Conservation (phyloP, 2,329 filamentous ascomycete genomes). For the Aspergillus hortae region DNA sequence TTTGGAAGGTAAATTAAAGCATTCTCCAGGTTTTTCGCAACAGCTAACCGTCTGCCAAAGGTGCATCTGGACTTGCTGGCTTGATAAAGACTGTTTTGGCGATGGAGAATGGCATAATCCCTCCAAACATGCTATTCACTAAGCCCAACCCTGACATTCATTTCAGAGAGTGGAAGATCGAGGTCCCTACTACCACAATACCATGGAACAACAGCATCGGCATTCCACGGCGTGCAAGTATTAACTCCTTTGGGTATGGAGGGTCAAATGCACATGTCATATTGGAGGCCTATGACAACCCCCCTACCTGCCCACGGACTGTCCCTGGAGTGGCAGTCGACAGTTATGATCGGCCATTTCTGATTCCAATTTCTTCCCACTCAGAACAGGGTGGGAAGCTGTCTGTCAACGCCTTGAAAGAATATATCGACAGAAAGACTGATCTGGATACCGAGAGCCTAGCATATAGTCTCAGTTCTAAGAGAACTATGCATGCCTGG, state of each 20-base stretch:
- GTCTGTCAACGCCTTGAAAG: neutral
- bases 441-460: neutral
- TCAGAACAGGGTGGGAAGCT: neutral
- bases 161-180: neutral
- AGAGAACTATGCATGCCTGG: neutral
- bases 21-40: too few species aligned
- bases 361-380: neutral
- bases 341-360: neutral
- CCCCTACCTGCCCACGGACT: neutral
- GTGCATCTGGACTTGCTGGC: slow-evolving; percentile 21
- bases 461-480: neutral
- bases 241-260: slow-evolving; percentile 22
- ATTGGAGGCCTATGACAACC: slow-evolving; percentile 9
- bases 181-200: neutral
- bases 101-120: slow-evolving; percentile 24
- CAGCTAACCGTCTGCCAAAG: slow-evolving; percentile 25
- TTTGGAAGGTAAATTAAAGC: slow-evolving; percentile 6
- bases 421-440: neutral
- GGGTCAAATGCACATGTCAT: slow-evolving; percentile 15
- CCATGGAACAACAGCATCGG: neutral
- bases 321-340: neutral
- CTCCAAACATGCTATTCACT: slow-evolving; percentile 24
- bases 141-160: slow-evolving; percentile 13
- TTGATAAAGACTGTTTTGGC: slow-evolving; percentile 25
- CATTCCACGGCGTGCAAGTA: slow-evolving; percentile 10